These are phyloP conservation scores for Daldinia caldariorum DNA, from an alignment of 495 filamentous ascomycete genomes.

Conservation along the genomic window DNA sequence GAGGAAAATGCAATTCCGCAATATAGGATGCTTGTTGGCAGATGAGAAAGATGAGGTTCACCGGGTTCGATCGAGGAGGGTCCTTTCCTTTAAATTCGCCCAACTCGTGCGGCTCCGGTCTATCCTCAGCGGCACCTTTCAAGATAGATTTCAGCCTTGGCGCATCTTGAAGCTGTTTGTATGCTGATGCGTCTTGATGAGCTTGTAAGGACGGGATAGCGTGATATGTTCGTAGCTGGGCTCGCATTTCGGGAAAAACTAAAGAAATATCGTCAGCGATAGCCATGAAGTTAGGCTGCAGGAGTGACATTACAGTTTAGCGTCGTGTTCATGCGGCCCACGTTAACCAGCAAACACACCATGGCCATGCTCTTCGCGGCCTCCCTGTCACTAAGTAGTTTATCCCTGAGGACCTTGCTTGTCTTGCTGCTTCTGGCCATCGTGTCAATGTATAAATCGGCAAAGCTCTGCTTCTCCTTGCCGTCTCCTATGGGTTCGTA, in stretches of 20 bases:
- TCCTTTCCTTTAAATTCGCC: slow-evolving; percentile 76
- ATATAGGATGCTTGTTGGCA: slow-evolving; percentile 90
- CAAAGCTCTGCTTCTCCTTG: slow-evolving; percentile 81
- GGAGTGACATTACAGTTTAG: slow-evolving; percentile 79
- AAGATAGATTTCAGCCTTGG: slow-evolving; percentile 96
- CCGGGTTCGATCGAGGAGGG: slow-evolving; percentile 91
- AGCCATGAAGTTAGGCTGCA: not conserved
- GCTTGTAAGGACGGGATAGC: slow-evolving; percentile 96
- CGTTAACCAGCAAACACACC: slow-evolving; percentile 97
- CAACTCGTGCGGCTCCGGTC: slow-evolving; percentile 83
- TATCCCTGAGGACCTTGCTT: slow-evolving; percentile 97
- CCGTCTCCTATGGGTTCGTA: slow-evolving; percentile 69
- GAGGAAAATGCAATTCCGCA: slow-evolving; percentile 90
- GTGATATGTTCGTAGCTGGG: slow-evolving; percentile 96
- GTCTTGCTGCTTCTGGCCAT: slow-evolving; percentile 99
- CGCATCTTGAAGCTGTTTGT: slow-evolving; percentile 98
- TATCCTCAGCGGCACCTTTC: slow-evolving; percentile 95
- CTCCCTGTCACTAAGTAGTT: slow-evolving; percentile 89
- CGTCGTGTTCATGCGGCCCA: slow-evolving; percentile 98
- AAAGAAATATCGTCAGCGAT: slow-evolving; percentile 47
- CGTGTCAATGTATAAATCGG: slow-evolving; percentile 95
- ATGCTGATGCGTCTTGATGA: slow-evolving; percentile 91
- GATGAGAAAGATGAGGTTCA: slow-evolving; percentile 95
- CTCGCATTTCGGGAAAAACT: slow-evolving; percentile 99
- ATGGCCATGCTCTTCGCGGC: slow-evolving; percentile 98